Evolutionary conservation across 129 eudicot genomes (phyloP), one percentile per base, ranked within the genome.

Genomic region (Gnaphalium uliginosum): DNA sequence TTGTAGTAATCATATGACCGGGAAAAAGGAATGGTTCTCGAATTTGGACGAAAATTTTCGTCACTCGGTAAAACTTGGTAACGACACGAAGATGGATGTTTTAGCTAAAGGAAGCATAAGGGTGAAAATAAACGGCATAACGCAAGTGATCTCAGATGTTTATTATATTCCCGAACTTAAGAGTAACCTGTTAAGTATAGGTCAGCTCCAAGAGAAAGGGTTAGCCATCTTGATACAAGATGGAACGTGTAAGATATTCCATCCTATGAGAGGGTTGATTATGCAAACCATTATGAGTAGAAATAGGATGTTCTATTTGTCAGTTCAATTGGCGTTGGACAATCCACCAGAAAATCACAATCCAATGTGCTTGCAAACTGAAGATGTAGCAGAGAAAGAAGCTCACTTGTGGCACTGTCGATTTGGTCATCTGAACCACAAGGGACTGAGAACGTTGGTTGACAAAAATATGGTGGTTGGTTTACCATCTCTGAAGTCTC

Each of bases 281-380:
- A 69, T 69, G 39, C 61, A 69, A 13, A 7, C 61, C 11, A 5
- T 5, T 2, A 69, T 69, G 74, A 69, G 41, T 23, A 13, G 2
- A 2, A 69, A 69, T 14, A 46, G 74, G 6, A 69, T 46, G 74
- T 69, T 69, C 14, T 14, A 46, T 14, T 27, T 26, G 8, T 61
- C 6, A 24, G 8, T 13, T 4, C 2, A n/a, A n/a, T n/a, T n/a
- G n/a, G n/a, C n/a, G n/a, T n/a, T n/a, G n/a, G n/a, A n/a, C n/a
- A n/a, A n/a, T n/a, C n/a, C n/a, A n/a, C n/a, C n/a, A n/a, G n/a
- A n/a, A n/a, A n/a, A n/a, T n/a, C n/a, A n/a, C n/a, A n/a, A n/a
- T n/a, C n/a, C n/a, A n/a, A 68, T 23, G n/a, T 68, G 73, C 3
- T 39, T 18, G 6, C 54, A 68, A 9, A 24, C 8, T 58, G 30